Conservation (phyloP, 2,329 filamentous ascomycete genomes). For the Cordyceps sp. region DNA sequence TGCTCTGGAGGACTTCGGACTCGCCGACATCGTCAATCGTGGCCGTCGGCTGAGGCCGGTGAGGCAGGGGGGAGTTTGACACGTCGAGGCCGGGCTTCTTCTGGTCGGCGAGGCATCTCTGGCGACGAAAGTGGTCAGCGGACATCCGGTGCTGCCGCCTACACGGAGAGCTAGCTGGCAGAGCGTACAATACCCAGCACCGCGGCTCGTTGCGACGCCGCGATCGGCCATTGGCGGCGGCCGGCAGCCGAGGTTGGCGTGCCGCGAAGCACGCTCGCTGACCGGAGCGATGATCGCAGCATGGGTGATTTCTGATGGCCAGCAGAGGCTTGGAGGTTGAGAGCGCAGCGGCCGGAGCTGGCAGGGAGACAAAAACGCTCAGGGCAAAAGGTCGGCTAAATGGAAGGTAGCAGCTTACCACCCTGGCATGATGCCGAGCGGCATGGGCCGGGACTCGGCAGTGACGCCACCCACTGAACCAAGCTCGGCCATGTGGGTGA, state of each 20-base stretch:
- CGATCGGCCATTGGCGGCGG: constrained; percentile 41
- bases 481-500: no score
- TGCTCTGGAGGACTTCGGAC: constrained; percentile 4
- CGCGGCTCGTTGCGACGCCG: constrained; percentile 16
- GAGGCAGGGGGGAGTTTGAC: constrained; percentile 33
- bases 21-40: constrained; percentile 8
- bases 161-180: no score
- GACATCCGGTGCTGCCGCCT: no score
- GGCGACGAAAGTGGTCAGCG: no score
- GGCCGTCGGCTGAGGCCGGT: constrained; percentile 8
- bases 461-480: no score
- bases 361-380: constrained; percentile 23
- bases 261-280: constrained; percentile 41
- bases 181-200: constrained; percentile 15
- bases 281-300: constrained; percentile 54
- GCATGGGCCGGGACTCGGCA: no score
- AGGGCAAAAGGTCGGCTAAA: constrained; percentile 28
- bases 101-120: constrained; percentile 42
- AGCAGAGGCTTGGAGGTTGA: constrained; percentile 14
- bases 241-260: constrained; percentile 34
- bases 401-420: no score
- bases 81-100: constrained; percentile 33
- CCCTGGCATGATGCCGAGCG: no score
- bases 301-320: constrained; percentile 39
- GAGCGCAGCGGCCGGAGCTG: constrained; percentile 5